Conservation (phyloP, 352 stramenopile genomes). For the Phytophthora idaei region DNA sequence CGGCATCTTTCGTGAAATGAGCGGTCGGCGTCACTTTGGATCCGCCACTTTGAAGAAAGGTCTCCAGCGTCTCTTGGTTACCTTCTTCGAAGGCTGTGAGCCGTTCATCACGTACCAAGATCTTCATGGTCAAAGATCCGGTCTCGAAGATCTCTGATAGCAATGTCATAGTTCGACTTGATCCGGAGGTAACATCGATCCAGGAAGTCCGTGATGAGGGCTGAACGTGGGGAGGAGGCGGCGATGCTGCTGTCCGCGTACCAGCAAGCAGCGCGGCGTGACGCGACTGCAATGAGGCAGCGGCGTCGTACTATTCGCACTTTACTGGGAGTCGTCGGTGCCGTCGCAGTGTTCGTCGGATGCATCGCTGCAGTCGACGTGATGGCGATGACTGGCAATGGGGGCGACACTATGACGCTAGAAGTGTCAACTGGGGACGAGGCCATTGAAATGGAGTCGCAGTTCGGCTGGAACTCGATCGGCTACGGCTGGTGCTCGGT, state of each 20-base stretch:
- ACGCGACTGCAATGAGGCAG: constrained; percentile 10
- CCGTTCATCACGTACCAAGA: constrained; percentile 12
- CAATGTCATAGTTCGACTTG: constrained; percentile 16
- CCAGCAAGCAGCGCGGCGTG: constrained; percentile 25
- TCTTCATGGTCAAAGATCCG: constrained; percentile 15
- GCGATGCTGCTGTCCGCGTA: constrained; percentile 29
- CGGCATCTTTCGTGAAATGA: constrained; percentile 11
- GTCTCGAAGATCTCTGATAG: background rate
- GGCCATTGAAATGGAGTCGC: constrained; percentile 17
- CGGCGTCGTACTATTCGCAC: constrained; percentile 23
- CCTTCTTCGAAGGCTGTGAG: constrained; percentile 3
- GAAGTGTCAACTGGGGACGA: constrained; percentile 13
- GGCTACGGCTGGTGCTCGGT: constrained; percentile 30
- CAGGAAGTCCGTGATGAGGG: constrained; percentile 13
- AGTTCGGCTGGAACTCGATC: constrained; percentile 34
- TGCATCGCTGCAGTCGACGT: constrained; percentile 28
- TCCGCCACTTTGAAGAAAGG: constrained; percentile 10
- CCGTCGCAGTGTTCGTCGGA: constrained; percentile 20
- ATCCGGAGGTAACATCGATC: background rate
- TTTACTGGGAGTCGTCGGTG: constrained; percentile 13
- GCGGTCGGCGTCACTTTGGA: constrained; percentile 5
- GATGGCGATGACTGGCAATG: constrained; percentile 14
- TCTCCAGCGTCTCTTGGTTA: constrained; percentile 19
- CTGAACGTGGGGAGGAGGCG: constrained; percentile 24
- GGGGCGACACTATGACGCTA: constrained; percentile 16